These are phyloP conservation scores for Coccomyxa subellipsoidea DNA, from an alignment of 163 green algal genomes.

Conservation along the genomic window DNA sequence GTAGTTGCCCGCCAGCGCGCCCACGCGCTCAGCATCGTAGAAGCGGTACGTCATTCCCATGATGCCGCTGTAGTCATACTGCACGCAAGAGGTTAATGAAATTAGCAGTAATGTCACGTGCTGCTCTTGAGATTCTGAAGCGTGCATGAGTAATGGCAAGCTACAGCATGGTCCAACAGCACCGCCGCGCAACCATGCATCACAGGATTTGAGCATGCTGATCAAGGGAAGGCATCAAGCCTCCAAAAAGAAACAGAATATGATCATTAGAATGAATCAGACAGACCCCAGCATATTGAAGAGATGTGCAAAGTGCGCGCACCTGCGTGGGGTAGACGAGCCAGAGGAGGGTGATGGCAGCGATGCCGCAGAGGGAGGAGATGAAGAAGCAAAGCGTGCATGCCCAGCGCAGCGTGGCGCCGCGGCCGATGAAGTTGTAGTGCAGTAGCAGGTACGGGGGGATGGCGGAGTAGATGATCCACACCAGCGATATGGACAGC, in stretches of 20 bases:
- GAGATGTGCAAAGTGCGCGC: too few species aligned
- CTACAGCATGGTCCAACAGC: too few species aligned
- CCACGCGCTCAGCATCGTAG: conserved; percentile 25
- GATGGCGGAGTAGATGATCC: conserved; percentile 52
- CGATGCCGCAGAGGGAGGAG: conserved; percentile 27
- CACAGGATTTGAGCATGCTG: too few species aligned
- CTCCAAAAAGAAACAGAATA: too few species aligned
- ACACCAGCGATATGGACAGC: conserved; percentile 55
- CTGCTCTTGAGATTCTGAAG: too few species aligned
- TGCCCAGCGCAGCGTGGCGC: conserved; percentile 32
- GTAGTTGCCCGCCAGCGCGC: conserved; percentile 30
- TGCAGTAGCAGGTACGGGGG: conserved; percentile 52
- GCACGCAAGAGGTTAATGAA: too few species aligned
- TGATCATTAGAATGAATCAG: too few species aligned
- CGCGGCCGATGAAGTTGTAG: conserved; percentile 48
- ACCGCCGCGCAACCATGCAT: too few species aligned
- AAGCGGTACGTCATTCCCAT: conserved; percentile 2
- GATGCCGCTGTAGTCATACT: conserved; percentile 18
- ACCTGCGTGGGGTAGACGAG: conserved; percentile 47
- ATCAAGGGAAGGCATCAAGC: too few species aligned
- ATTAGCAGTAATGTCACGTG: too few species aligned
- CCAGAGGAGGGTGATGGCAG: conserved; percentile 52
- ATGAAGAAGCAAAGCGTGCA: conserved; percentile 27
- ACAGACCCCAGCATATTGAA: too few species aligned
- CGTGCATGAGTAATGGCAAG: too few species aligned